Evolutionary conservation across 345 rosid genomes (phyloP), one percentile per base, ranked within the genome.

Genomic region (Syzygium aqueum): DNA sequence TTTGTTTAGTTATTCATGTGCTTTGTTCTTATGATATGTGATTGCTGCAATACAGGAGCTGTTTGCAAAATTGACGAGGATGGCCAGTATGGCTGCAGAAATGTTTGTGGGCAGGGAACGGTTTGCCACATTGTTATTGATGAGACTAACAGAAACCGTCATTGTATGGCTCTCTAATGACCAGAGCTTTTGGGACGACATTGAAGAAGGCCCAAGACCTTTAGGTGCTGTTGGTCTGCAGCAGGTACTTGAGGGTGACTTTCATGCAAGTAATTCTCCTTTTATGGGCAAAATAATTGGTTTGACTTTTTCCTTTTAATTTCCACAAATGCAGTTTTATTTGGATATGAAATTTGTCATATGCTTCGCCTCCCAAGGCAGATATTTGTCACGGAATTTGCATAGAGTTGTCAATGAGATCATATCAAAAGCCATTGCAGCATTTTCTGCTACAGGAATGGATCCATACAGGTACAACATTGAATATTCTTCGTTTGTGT

Each of bases 51-150:
- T 89, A 84, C 97, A 98, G 99, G 98, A 96, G 90, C 99, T 98
- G 82, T 98, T 88, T 90, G 83, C 91, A 63, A 98, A 96, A 89
- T 94, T 98, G 86, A 93, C 94, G 86, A 89, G 96, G 89, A 94
- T 98, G 97, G 94, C 98, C 87, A 89, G 92, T 91, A 90, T 98
- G 89, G 99, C 98, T n/a, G 96, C 97, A 27, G 98, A 98, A 88
- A 96, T 98, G 99, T 96, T 98, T 87, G 97, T 93, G 8, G 99
- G 99, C 86, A 93, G 99, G 92, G 99, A 94, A 91, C 95, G 99
- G 86, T 95, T 98, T 88, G 98, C 98, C 37, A 98, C 97, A 40
- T 89, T 94, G 88, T 91, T 98, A 85, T 89, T 98, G 93, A 96
- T 96, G 99, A 93, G 99, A 91, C 93, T 98, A 73, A 98, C 99